phyloP scores from a whole-genome alignment of 768 basidiomycete genomes.

The Kwoniella pini region DNA sequence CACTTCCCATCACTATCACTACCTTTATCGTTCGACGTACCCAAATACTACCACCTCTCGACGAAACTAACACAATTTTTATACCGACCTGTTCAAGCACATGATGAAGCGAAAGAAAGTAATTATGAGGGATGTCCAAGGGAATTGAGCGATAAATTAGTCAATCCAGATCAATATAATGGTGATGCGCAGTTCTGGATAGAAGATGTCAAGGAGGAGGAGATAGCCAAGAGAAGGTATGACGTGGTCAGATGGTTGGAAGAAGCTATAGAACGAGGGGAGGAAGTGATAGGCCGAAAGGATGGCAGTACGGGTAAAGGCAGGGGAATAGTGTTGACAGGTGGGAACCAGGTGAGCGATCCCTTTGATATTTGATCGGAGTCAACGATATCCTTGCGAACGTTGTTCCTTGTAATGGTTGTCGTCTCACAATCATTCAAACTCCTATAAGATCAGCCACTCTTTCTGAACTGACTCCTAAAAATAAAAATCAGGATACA shows the following conservation, averaged over 20 bases:
- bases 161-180: conserved; percentile 55
- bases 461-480: too few relatives aligned
- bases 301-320: conserved; percentile 28
- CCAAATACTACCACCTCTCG: conserved; percentile 9
- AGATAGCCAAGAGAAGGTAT: conserved; percentile 43
- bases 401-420: neutral
- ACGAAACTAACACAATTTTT: conserved; percentile 46
- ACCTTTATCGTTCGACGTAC: conserved; percentile 12
- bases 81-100: conserved; percentile 39
- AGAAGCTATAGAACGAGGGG: conserved; percentile 39
- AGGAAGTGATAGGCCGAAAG: conserved; percentile 26
- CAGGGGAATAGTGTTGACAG: conserved; percentile 55
- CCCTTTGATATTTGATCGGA: too few relatives aligned
- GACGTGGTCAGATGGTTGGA: conserved; percentile 48
- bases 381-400: too few relatives aligned
- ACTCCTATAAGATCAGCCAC: too few relatives aligned
- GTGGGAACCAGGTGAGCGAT: conserved; percentile 55
- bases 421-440: neutral
- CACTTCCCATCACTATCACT: conserved; percentile 18
- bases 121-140: conserved; percentile 51
- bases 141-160: conserved; percentile 46
- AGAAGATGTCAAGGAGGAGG: conserved; percentile 28
- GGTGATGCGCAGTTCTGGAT: conserved; percentile 54
- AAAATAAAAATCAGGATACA: too few relatives aligned
- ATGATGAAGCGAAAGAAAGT: conserved; percentile 26